Conservation (phyloP, 176 grass and related monocot genomes). For the Cymbopogon citratus region DNA sequence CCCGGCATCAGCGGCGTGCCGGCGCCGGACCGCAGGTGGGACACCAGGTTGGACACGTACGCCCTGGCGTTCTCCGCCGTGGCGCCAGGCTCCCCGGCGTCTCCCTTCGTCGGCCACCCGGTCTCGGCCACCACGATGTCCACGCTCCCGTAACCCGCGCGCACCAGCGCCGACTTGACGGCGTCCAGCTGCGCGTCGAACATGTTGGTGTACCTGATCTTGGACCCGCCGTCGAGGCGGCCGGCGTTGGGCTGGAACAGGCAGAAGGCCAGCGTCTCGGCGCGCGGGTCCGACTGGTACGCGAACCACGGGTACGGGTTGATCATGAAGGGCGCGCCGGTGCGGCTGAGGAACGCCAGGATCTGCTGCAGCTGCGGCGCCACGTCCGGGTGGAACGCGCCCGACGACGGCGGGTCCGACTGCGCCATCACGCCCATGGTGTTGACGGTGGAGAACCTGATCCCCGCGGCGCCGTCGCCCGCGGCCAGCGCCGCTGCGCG, state of each 20-base stretch:
- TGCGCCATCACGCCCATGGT: slow-evolving; percentile 86
- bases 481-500: slow-evolving; percentile 41
- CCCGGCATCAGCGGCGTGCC: slow-evolving; percentile 84
- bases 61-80: slow-evolving; percentile 67
- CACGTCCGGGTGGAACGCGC: slow-evolving; percentile 65
- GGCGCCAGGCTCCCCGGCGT: slow-evolving; percentile 56
- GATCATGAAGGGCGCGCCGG: slow-evolving; percentile 81
- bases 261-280: slow-evolving; percentile 95
- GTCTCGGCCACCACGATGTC: slow-evolving; percentile 95
- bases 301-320: slow-evolving; percentile 99
- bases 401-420: slow-evolving; percentile 82
- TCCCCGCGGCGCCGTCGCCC: slow-evolving; percentile 8
- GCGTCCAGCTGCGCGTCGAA: slow-evolving; percentile 98
- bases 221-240: slow-evolving; percentile 60
- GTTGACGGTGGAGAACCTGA: slow-evolving; percentile 85
- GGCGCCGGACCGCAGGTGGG: slow-evolving; percentile 66
- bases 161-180: slow-evolving; percentile 54
- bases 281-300: slow-evolving; percentile 70
- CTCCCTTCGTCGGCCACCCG: slow-evolving; percentile 77
- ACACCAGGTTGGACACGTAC: slow-evolving; percentile 59
- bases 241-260: slow-evolving; percentile 84
- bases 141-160: slow-evolving; percentile 47
- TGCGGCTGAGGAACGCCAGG: slow-evolving; percentile 65
- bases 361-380: slow-evolving; percentile 55
- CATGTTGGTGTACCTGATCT: slow-evolving; percentile 86